Base-by-base conservation (phyloP, 169 alveolate species). In the Theileria luwenshuni region DNA sequence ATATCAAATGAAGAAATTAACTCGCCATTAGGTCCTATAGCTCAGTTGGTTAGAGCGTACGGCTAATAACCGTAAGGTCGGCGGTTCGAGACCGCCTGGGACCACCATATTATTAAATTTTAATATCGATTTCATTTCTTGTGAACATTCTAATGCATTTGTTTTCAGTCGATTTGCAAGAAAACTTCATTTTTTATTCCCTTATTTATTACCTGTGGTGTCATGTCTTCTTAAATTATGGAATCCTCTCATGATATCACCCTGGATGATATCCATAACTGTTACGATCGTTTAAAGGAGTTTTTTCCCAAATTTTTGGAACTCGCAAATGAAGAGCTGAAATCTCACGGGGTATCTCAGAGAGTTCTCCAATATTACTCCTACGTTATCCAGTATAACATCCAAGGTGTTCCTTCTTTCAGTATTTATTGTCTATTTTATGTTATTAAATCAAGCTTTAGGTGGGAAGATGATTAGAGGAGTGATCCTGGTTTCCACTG, bases 61-160 rank as follows among this genome's bases (percentile, higher is more conserved):
- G 96, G 97, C 97, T 95, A 94, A 94, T 95, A 95, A 95, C 97
- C 97, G 97, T 90, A 94, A 95, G 98, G 98, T 95, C 98, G 96
- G 96, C 97, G 97, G 98, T 95, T 95, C 98, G 97, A 95, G 92
- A 94, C 98, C 97, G 97, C 95, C 95, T 93, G 97, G 97, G 98
- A 92, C 97, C 96, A 92, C 58, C 13, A 25, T 62, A 15, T 77
- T 54, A 33, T 13, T 17, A 33, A 27, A 45, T 43, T 17, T 23
- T 43, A 7, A 38, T 38, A 38, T 38, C 10, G 45, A 38, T 7
- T 10, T 7, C n/a, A 45, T n/a, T n/a, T n/a, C n/a, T n/a, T n/a
- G n/a, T n/a, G n/a, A n/a, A n/a, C n/a, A n/a, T n/a, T n/a, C n/a
- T n/a, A n/a, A n/a, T n/a, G n/a, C n/a, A n/a, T n/a, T n/a, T n/a